These are phyloP conservation scores for Besnoitia besnoiti DNA, from an alignment of 169 alveolate species.

Conservation along the genomic window DNA sequence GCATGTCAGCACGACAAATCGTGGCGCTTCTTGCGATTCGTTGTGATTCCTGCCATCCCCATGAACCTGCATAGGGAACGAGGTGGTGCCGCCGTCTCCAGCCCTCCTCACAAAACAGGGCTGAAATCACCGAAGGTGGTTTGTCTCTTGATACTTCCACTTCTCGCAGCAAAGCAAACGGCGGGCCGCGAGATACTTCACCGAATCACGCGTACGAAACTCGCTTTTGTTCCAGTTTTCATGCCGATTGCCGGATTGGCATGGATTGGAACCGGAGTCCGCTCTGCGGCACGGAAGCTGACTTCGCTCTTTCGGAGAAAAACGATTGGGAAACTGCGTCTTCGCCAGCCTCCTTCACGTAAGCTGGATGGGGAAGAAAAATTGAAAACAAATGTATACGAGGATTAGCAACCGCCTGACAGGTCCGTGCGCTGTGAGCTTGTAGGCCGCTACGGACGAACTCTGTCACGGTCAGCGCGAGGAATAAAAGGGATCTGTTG, in stretches of 20 bases:
- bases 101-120: no score
- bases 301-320: not conserved
- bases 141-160: not conserved
- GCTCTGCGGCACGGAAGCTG: not conserved
- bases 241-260: not conserved
- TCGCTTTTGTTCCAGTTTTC: conserved; percentile 28
- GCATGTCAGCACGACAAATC: no score
- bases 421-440: not conserved
- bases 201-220: not conserved
- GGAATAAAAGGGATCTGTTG: no score
- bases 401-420: not conserved
- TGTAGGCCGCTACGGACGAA: not conserved
- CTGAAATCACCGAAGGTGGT: not conserved
- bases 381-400: not conserved
- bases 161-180: conserved; percentile 1
- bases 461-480: not conserved
- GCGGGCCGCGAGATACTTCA: not conserved
- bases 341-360: conserved; percentile 20
- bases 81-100: no score
- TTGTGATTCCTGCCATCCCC: no score
- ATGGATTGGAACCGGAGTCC: not conserved
- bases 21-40: no score
- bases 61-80: no score
- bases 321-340: not conserved
- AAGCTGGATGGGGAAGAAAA: not conserved